Percentiles rank a stretch among this genome's conserved stretches.
phyloP scores from a whole-genome alignment of 2,329 filamentous ascomycete genomes.

The Stagonosporopsis tanaceti region DNA sequence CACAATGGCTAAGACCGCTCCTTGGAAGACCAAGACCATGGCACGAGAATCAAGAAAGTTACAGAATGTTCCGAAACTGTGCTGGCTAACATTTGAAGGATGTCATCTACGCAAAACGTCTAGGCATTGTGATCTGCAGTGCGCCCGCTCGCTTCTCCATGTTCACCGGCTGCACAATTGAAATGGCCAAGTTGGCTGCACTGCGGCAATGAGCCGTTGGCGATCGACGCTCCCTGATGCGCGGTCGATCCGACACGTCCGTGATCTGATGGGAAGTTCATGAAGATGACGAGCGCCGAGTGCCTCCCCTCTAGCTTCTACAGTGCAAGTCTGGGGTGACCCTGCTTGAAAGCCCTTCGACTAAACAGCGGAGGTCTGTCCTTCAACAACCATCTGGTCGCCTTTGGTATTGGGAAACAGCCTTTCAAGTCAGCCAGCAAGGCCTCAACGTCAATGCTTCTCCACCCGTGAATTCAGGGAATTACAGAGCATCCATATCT shows the following conservation, averaged over 20 bases:
- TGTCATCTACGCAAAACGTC: constrained; percentile 11
- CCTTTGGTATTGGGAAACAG: too few species aligned
- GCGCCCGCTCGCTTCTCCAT: constrained; percentile 13
- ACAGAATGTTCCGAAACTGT: constrained; percentile 1
- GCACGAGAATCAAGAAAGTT: constrained; percentile 2
- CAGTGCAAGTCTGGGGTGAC: too few species aligned
- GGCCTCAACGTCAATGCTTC: too few species aligned
- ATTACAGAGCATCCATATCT: too few species aligned
- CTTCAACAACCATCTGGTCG: too few species aligned
- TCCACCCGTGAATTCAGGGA: too few species aligned
- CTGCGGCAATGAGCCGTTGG: constrained; percentile 7
- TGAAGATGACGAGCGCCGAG: background rate
- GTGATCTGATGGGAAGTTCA: background rate
- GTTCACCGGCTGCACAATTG: constrained; percentile 10
- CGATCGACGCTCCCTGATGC: constrained; percentile 6
- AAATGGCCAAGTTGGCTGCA: constrained; percentile 1
- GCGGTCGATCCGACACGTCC: constrained; percentile 2
- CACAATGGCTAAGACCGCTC: background rate
- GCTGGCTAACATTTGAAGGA: background rate
- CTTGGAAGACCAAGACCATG: constrained; percentile 4
- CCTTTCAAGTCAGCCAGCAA: too few species aligned
- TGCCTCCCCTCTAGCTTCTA: background rate
- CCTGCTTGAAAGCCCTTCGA: too few species aligned
- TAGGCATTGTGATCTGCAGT: constrained; percentile 11
- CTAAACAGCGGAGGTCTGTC: too few species aligned